Conservation (phyloP, 257 asterid species). For the Leptodermis oblonga region DNA sequence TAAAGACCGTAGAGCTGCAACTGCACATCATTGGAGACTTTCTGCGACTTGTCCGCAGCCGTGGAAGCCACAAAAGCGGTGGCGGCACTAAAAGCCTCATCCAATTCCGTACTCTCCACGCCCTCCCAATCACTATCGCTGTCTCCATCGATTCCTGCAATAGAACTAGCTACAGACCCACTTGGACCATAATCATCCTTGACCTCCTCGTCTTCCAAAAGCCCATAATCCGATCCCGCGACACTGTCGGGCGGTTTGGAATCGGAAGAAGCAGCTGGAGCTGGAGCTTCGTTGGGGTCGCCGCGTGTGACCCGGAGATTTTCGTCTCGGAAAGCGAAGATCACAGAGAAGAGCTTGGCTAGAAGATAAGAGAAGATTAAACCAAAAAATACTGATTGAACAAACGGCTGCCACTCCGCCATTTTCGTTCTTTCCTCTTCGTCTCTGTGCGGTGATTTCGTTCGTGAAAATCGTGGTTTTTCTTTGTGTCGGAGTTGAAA, state of each 20-base stretch:
- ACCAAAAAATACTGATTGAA: conserved; percentile 70
- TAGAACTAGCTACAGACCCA: conserved; percentile 9
- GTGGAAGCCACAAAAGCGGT: conserved; percentile 93
- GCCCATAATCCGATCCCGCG: conserved; percentile 22
- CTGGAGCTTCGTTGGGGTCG: conserved; percentile 38
- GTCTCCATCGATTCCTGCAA: conserved; percentile 19
- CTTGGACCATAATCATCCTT: conserved; percentile 10
- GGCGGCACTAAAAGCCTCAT: conserved; percentile 92
- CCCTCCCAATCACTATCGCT: conserved; percentile 93
- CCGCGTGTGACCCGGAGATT: conserved; percentile 79
- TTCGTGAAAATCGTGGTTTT: background rate
- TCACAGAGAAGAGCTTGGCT: conserved; percentile 80
- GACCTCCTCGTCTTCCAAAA: conserved; percentile 35
- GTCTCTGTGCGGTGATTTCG: background rate
- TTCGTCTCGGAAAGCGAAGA: conserved; percentile 85
- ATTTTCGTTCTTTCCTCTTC: conserved; percentile 17
- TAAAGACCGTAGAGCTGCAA: conserved; percentile 83
- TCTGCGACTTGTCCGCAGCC: conserved; percentile 66
- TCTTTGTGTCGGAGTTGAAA: background rate
- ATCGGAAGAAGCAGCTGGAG: conserved; percentile 11
- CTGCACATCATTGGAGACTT: conserved; percentile 83
- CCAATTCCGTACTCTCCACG: conserved; percentile 95
- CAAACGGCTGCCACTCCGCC: conserved; percentile 68
- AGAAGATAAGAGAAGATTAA: conserved; percentile 76
- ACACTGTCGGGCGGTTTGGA: conserved; percentile 18